Evolutionary conservation across 352 stramenopile species (phyloP).

Genomic region (Phytophthora pseudosyringae): DNA sequence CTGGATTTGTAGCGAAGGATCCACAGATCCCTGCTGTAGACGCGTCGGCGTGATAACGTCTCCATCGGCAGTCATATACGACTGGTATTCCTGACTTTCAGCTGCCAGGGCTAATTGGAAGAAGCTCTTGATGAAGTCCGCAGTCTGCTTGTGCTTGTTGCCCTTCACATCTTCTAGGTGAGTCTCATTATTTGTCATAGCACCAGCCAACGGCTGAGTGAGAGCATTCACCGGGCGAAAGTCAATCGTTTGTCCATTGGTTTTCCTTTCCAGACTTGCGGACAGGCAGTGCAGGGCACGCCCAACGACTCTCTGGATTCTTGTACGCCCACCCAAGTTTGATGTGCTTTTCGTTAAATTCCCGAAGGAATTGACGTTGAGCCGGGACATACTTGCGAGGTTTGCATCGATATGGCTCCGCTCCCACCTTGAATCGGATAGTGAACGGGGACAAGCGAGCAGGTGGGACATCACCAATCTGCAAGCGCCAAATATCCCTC

Average conservation of each 20-base stretch:
- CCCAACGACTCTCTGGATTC: slow-evolving; percentile 1
- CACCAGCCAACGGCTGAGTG: not conserved
- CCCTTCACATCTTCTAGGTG: slow-evolving; percentile 8
- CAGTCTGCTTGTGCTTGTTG: not conserved
- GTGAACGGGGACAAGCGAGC: not conserved
- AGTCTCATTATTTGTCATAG: slow-evolving; percentile 18
- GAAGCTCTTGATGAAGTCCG: not conserved
- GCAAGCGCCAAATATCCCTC: slow-evolving; percentile 5
- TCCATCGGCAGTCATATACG: not conserved
- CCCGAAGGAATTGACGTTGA: not conserved
- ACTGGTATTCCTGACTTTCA: not conserved
- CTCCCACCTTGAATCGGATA: slow-evolving; percentile 5
- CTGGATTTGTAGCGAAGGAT: not conserved
- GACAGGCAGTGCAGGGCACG: slow-evolving; percentile 3
- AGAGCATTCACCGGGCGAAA: not conserved
- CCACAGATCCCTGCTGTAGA: not conserved
- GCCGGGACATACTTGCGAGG: slow-evolving; percentile 7
- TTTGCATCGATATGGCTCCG: slow-evolving; percentile 8
- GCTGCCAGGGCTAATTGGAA: not conserved
- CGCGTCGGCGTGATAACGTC: not conserved
- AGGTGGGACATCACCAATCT: not conserved
- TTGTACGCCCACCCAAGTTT: slow-evolving; percentile 8
- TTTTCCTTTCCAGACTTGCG: slow-evolving; percentile 2
- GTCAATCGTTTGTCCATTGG: slow-evolving; percentile 3
- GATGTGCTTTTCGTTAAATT: not conserved